Evolutionary conservation across 1,284 basidiomycete species (phyloP).

Genomic region (Ustilago bromivora): DNA sequence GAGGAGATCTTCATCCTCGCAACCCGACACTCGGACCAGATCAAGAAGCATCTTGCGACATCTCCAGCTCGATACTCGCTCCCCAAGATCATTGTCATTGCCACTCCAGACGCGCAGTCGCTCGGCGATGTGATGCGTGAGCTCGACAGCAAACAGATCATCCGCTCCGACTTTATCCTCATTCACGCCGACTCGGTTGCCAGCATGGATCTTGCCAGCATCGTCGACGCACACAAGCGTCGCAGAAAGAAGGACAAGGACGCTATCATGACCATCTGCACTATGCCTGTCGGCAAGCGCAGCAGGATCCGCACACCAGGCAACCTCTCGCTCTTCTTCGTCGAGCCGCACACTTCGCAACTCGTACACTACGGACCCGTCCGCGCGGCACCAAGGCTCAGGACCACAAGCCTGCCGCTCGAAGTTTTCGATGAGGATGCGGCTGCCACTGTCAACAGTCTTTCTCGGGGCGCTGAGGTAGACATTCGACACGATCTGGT

Average conservation of each 20-base stretch:
- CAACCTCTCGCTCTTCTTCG: conserved; percentile 59
- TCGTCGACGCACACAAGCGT: conserved; percentile 88
- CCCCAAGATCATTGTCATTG: conserved; percentile 78
- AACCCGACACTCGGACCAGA: conserved; percentile 70
- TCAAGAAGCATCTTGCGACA: conserved; percentile 76
- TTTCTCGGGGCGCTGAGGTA: conserved; percentile 73
- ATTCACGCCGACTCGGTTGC: conserved; percentile 94
- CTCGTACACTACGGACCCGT: conserved; percentile 69
- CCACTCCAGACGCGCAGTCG: conserved; percentile 88
- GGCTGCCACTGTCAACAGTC: conserved; percentile 38
- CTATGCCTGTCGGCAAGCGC: conserved; percentile 40
- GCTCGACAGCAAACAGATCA: conserved; percentile 86
- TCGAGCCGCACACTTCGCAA: conserved; percentile 64
- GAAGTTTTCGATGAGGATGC: conserved; percentile 56
- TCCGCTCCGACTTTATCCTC: conserved; percentile 82
- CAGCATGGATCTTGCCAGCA: conserved; percentile 88
- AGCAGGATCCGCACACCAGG: conserved; percentile 51
- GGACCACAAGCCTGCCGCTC: conserved; percentile 63
- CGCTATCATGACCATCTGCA: conserved; percentile 83
- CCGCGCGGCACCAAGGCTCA: conserved; percentile 61
- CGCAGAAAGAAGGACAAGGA: conserved; percentile 88
- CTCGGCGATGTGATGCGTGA: conserved; percentile 96
- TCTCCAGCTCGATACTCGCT: conserved; percentile 63
- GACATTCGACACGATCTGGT: conserved; percentile 87
- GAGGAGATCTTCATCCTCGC: conserved; percentile 94